Percentiles rank a stretch among this genome's conserved stretches.
These are phyloP conservation scores for Stereocaulon alpinum DNA, from an alignment of 495 filamentous ascomycete genomes.

Conservation along the genomic window DNA sequence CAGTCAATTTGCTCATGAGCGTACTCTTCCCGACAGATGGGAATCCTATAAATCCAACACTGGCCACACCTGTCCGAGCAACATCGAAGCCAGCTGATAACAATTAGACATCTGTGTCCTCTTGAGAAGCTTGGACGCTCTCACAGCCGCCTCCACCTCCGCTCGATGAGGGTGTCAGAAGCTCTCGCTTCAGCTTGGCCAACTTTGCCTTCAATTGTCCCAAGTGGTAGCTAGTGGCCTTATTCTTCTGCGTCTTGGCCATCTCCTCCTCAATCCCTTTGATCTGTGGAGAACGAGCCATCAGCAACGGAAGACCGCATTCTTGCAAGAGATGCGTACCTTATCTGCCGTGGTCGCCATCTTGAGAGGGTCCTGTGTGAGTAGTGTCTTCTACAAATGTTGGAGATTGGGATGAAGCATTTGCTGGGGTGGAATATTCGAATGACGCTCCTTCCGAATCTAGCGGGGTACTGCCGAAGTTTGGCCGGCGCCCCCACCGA, in stretches of 20 bases:
- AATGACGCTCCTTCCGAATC: background rate
- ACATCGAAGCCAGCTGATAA: conserved; percentile 82
- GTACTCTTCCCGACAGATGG: conserved; percentile 98
- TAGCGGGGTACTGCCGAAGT: conserved; percentile 4
- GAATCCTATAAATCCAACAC: conserved; percentile 69
- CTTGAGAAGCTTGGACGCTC: conserved; percentile 15
- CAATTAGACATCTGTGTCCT: background rate
- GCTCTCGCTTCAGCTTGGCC: conserved; percentile 91
- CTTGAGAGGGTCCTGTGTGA: conserved; percentile 25
- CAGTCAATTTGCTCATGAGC: conserved; percentile 86
- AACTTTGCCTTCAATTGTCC: conserved; percentile 96
- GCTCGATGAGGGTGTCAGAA: conserved; percentile 72
- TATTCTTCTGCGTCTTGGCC: conserved; percentile 81
- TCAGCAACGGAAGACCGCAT: conserved; percentile 16
- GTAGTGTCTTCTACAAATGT: background rate
- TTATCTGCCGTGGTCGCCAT: conserved; percentile 98
- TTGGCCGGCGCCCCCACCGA: background rate
- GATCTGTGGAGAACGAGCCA: conserved; percentile 49
- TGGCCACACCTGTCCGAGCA: conserved; percentile 92
- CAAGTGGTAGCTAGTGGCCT: conserved; percentile 81
- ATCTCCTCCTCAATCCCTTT: conserved; percentile 93
- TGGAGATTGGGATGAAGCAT: background rate
- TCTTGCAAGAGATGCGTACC: conserved; percentile 39
- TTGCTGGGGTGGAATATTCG: background rate
- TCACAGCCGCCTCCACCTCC: conserved; percentile 74